Base-by-base conservation (phyloP, 352 stramenopile genomes). In the Globisporangium parvum region DNA sequence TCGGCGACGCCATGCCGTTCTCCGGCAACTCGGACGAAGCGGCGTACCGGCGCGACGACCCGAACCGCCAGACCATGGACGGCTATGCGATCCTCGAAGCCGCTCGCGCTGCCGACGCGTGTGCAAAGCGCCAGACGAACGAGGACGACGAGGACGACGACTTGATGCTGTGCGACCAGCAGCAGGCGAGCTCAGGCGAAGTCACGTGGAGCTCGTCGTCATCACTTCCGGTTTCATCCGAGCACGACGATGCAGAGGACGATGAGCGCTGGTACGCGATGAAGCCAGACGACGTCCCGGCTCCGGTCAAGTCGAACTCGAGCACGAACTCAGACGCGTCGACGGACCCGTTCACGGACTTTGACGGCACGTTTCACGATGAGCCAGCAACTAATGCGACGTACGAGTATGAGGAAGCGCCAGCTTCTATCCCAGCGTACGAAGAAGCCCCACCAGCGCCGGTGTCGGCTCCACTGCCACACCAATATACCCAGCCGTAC, bases 1-100 rank as follows among this genome's bases (percentile, higher is more conserved):
- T 66, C 18, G 23, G 18, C 21, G 69, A 72, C 47, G 57, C 59
- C 5, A 65, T 52, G 56, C 66, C 51, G 49, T 65, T 58, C 44
- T 68, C 53, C 42, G 65, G 57, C 17, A 66, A 80, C 37, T 69
- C 71, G 23, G 53, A 65, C 45, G 62, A 75, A 44, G 62, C 66
- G 0, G 66, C 76, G 57, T 64, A 77, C 35, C 64, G 61, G 6
- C 66, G 58, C 31, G 54, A 71, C n/a, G 51, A 77, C 35, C 59
- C 57, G 23, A 41, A 55, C 28, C 57, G 52, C 6, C 44, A 39
- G 31, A 68, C 53, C n/a, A 53, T 67, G 33, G 65, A 78, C 24
- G 60, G 65, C 18, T 77, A 73, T 53, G 64, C 65, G 6, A 59
- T 78, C 20, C 42, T 77, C 5, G 20, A 50, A 48, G 69, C 67